Base-by-base conservation (phyloP, 73 alveolate genomes). In the Symbiodinium natans region DNA sequence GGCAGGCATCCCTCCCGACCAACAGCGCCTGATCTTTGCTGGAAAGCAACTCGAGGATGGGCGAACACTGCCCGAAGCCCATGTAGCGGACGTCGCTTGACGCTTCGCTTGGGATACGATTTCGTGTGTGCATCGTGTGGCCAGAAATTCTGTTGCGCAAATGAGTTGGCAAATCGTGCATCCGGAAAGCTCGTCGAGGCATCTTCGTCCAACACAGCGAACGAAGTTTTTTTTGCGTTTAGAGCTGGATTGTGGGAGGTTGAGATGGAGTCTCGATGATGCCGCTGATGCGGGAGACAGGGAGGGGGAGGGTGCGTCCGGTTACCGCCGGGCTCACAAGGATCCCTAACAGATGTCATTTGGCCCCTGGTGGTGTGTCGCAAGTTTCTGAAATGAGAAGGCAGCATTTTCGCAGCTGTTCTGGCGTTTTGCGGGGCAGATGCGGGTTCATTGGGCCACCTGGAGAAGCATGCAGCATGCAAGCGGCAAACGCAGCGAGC, bases 31-130 rank as follows among this genome's bases (percentile, higher is more conserved):
- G 82, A 90, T 90, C 77, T 90, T 90, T n/a, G 97, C 97, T 19
- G 97, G 97, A 77, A 90, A 90, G 48, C 97, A 90, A 39, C 43
- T 90, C 89, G 97, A 90, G 88, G 97, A 90, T 90, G 97, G 97
- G 39, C 87, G 97, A 41, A 90, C 97, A 43, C 77, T 90, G 97
- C 27, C 80, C 54, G 48, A 21, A 42, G 8, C 38, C 54, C 88
- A n/a, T 63, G 29, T 9, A 63, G 25, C 38, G 25, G 80, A 63
- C 38, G 80, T 63, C 80, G 80, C 38, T 6, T 8, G 17, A 10
- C 23, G 63, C 63, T 48, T 48, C 17, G 63, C 8, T 17, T 48
- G 23, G 23, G 8, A 8, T 17, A 8, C 17, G 63, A 10, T 48
- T 48, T 8, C 8, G 17, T 17, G 8, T 48, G 63, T 8, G 63